Evolutionary conservation across 2,329 filamentous ascomycete species (phyloP), one percentile per base, ranked within the genome.

Genomic region (Stenocarpella maydis): DNA sequence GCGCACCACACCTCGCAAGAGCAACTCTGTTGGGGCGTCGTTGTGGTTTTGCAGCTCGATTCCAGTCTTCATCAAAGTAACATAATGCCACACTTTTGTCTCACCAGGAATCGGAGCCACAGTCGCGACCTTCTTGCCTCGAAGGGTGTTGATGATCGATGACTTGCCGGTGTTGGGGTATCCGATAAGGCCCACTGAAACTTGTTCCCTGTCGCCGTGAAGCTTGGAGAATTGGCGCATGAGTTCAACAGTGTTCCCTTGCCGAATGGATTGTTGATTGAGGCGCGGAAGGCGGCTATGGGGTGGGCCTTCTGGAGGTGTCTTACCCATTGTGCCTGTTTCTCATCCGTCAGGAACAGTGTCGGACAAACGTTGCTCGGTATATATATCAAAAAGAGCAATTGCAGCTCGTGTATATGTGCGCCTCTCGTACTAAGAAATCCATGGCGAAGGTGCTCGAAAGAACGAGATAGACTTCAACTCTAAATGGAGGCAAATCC

Each of bases 341-440:
- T n/a, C n/a, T n/a, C 74, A 54, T 74, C 71, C 65, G 71, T 74
- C 49, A 67, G 52, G 68, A 54, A 43, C 45, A 50, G 68, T 9
- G 19, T 19, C 37, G 34, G 37, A 17, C 34, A 71, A 76, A 74
- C 55, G 74, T 64, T 74, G 72, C 61, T 41, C 71, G 28, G 65
- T 31, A 8, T 31, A 47, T 68, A 73, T 34, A 17, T 3, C 17
- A 24, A 77, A 31, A 34, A 15, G n/a, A 54, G 53, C 54, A 28
- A 24, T 31, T 64, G 14, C 37, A 24, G 63, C 61, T 67, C 43
- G 43, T 6, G 12, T 21, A 50, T 70, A 82, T 86, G 84, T 99
- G 88, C 95, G 95, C 92, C 91, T 92, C 93, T 53, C 92, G 93
- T 92, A 98, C 96, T 99, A 99, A 97, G 96, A 98, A 92, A 86